phyloP scores from a whole-genome alignment of 2,329 filamentous ascomycete genomes.

The Monilinia polystroma region DNA sequence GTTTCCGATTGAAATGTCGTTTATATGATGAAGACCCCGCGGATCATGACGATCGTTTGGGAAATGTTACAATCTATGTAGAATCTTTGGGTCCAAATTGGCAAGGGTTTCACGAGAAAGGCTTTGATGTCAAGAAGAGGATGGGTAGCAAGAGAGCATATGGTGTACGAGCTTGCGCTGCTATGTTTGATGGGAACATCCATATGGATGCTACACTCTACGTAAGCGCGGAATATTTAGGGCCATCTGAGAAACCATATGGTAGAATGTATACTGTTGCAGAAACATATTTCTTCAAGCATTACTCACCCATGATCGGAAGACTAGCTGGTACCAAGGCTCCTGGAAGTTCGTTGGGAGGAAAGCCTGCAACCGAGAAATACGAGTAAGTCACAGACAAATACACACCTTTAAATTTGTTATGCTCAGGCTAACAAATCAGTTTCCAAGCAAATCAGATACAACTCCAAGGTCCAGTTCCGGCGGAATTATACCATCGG shows the following conservation, averaged over 20 bases:
- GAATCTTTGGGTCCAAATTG: slow-evolving; percentile 61
- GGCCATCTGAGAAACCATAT: slow-evolving; percentile 67
- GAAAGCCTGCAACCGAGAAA: slow-evolving; percentile 57
- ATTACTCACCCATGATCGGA: slow-evolving; percentile 87
- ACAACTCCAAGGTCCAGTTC: slow-evolving; percentile 81
- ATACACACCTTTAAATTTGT: not conserved
- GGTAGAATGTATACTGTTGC: slow-evolving; percentile 77
- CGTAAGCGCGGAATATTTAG: slow-evolving; percentile 76
- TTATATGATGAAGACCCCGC: slow-evolving; percentile 88
- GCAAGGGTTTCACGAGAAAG: slow-evolving; percentile 62
- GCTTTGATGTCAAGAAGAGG: slow-evolving; percentile 76
- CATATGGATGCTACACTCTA: slow-evolving; percentile 70
- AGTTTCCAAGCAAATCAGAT: slow-evolving; percentile 94
- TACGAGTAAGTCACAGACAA: slow-evolving; percentile 63
- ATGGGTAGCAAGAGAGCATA: slow-evolving; percentile 87
- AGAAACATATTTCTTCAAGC: slow-evolving; percentile 72
- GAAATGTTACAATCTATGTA: slow-evolving; percentile 75
- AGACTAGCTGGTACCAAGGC: slow-evolving; percentile 72
- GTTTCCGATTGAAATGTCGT: slow-evolving; percentile 81
- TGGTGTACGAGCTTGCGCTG: slow-evolving; percentile 65
- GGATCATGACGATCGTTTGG: slow-evolving; percentile 83
- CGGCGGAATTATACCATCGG: slow-evolving; percentile 78
- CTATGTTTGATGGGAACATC: slow-evolving; percentile 58
- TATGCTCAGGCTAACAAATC: slow-evolving; percentile 32
- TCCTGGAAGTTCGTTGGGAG: slow-evolving; percentile 54